Percentiles rank a stretch among this genome's conserved stretches.
Evolutionary conservation across 208 protist genomes (phyloP).

Genomic region (Wallacemonas sp.): DNA sequence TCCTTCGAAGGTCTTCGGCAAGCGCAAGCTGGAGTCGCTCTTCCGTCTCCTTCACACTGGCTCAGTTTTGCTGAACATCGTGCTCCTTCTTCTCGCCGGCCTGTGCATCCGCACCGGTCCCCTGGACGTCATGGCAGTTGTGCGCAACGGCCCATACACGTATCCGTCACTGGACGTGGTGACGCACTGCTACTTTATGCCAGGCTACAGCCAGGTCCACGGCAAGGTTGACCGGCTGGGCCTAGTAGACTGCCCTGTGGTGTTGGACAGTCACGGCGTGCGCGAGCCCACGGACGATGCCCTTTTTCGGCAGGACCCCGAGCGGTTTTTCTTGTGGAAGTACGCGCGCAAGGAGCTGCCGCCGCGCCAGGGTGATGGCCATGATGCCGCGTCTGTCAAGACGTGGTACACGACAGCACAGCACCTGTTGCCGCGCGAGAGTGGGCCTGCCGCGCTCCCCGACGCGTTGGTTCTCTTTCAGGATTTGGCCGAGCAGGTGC

Average conservation of each 20-base stretch:
- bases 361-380: background rate
- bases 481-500: conserved; percentile 30
- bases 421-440: conserved; percentile 17
- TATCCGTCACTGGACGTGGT: conserved; percentile 61
- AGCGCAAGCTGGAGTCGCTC: background rate
- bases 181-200: conserved; percentile 68
- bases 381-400: background rate
- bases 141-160: conserved; percentile 36
- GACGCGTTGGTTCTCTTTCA: conserved; percentile 68
- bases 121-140: conserved; percentile 38
- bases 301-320: conserved; percentile 16
- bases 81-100: conserved; percentile 34
- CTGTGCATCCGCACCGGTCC: conserved; percentile 56
- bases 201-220: conserved; percentile 76
- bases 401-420: conserved; percentile 24
- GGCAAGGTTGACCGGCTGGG: conserved; percentile 55
- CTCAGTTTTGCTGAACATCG: conserved; percentile 30
- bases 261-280: conserved; percentile 29
- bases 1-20: background rate
- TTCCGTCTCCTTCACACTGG: background rate
- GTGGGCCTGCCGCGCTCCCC: conserved; percentile 28
- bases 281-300: conserved; percentile 50
- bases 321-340: conserved; percentile 57
- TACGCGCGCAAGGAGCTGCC: conserved; percentile 32
- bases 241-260: conserved; percentile 58